phyloP scores from a whole-genome alignment of 495 filamentous ascomycete species.

The Aspergillus funiculosus region DNA sequence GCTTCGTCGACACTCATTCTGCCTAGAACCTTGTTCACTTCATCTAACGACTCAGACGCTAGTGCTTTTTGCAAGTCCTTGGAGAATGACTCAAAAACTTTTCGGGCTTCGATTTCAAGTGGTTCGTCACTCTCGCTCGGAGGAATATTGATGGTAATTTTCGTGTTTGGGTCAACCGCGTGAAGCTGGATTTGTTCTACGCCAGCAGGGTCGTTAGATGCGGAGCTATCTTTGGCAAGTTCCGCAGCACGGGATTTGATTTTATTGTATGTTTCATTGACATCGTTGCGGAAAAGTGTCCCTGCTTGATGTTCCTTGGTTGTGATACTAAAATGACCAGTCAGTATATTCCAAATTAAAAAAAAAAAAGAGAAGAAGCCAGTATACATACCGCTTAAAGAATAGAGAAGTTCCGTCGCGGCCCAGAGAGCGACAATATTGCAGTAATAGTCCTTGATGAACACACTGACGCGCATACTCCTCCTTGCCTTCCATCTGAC shows the following conservation, averaged over 20 bases:
- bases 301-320: slow-evolving; percentile 87
- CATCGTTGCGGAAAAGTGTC: slow-evolving; percentile 87
- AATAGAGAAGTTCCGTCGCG: slow-evolving; percentile 85
- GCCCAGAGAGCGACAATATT: slow-evolving; percentile 89
- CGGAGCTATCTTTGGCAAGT: slow-evolving; percentile 60
- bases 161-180: slow-evolving; percentile 87
- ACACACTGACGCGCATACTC: slow-evolving; percentile 82
- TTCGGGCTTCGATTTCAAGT: slow-evolving; percentile 57
- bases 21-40: slow-evolving; percentile 93
- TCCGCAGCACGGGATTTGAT: slow-evolving; percentile 77
- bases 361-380: not conserved
- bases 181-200: slow-evolving; percentile 98
- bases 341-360: too few relatives aligned
- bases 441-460: slow-evolving; percentile 84
- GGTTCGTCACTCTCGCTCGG: slow-evolving; percentile 55
- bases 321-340: slow-evolving; percentile 58
- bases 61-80: slow-evolving; percentile 75
- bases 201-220: slow-evolving; percentile 59
- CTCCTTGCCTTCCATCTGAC: slow-evolving; percentile 65
- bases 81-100: slow-evolving; percentile 78
- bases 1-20: slow-evolving; percentile 91
- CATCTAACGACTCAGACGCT: slow-evolving; percentile 77
- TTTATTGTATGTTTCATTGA: slow-evolving; percentile 73
- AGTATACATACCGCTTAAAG: slow-evolving; percentile 66
- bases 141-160: slow-evolving; percentile 82